Evolutionary conservation across 768 basidiomycete species (phyloP).

Genomic region (Boletus eberwhitei): DNA sequence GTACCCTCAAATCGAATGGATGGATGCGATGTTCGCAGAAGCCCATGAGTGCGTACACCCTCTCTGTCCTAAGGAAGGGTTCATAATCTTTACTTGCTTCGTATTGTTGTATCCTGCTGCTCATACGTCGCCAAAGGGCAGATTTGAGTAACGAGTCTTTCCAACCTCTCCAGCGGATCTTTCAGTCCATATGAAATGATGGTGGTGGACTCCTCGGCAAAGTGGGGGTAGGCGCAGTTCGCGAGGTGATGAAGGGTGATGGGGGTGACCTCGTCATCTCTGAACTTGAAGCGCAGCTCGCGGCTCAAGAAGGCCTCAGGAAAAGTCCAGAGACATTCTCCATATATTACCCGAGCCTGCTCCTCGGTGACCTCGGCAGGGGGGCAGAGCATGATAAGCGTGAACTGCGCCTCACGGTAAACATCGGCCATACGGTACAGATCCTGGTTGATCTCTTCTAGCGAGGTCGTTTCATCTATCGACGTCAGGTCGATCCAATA

Average conservation of each 20-base stretch:
- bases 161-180: no score
- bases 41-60: slow-evolving; percentile 26
- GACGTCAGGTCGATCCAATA: slow-evolving; percentile 24
- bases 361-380: not conserved
- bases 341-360: slow-evolving; percentile 15
- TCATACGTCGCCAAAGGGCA: slow-evolving; percentile 24
- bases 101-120: not conserved
- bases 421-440: slow-evolving; percentile 25
- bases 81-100: not conserved
- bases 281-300: no score
- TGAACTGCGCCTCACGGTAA: slow-evolving; percentile 21
- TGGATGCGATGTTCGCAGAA: slow-evolving; percentile 26
- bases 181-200: no score
- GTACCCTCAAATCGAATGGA: slow-evolving; percentile 27
- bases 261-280: no score
- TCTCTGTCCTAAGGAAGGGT: slow-evolving; percentile 16
- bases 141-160: slow-evolving; percentile 18
- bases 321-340: slow-evolving; percentile 26
- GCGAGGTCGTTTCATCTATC: not conserved
- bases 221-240: no score
- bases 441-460: slow-evolving; percentile 6
- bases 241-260: no score
- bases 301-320: slow-evolving; percentile 23
- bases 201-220: no score
- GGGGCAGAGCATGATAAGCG: slow-evolving; percentile 20